Base-by-base conservation (phyloP, 441 rosid species). In the Arabidopsis lyrata region DNA sequence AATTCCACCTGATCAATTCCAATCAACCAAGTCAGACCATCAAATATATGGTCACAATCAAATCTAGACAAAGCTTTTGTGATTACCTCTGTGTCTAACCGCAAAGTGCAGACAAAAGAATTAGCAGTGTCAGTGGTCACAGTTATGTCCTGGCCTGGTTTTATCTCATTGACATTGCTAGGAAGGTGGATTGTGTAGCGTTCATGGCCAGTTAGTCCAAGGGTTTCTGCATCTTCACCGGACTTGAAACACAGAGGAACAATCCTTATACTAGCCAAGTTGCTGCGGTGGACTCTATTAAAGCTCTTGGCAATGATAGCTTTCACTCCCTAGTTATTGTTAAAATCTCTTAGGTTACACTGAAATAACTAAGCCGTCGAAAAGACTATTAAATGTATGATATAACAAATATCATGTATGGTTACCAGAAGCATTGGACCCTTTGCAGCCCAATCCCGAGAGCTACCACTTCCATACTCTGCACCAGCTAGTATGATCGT, bases 401-500 rank as follows among this genome's bases (percentile, higher is more conserved):
- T 31, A 31, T 6, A 13, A 41, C n/a, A n/a, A n/a, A n/a, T n/a
- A 4, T 36, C 0, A 36, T 36, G 41, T 36, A 36, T 8, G 12
- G 12, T 36, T 36, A 85, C 88, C 83, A 78, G 69, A 54, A 81
- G 79, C 81, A 70, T 71, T 1, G 84, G 87, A 20, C 87, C 89
- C 75, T 86, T 86, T 49, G 89, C 86, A 34, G 83, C 87, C 87
- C 89, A 79, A 57, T 86, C 89, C 42, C 79, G 75, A 35, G 89
- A 82, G 75, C 86, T 82, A 27, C 86, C 87, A 52, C 81, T 82
- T 63, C 89, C 87, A 35, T 86, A 86, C 66, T 80, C 83, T 0
- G 86, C 76, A 34, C 87, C 89, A 34, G 84, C 84, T 8, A 86
- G 35, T 53, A 86, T 72, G 24, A 82, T 77, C 9, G 84, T 86